Base-by-base conservation (phyloP, 2,329 filamentous ascomycete species). In the Diaporthe longicolla region DNA sequence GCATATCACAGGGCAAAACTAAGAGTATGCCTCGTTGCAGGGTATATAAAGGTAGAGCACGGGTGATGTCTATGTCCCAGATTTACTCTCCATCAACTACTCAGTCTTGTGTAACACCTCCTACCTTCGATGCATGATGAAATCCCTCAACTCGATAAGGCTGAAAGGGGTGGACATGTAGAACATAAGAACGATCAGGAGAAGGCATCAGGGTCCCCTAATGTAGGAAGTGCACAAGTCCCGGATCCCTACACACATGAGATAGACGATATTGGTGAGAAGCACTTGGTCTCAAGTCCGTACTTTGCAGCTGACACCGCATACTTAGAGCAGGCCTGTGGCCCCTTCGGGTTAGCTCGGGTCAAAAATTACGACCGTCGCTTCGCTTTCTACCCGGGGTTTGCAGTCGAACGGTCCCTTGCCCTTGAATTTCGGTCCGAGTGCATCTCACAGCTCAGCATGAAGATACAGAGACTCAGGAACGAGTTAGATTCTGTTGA, bases 301-400 rank as follows among this genome's bases (percentile, higher is more conserved):
- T 43, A 1, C 5, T 43, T 11, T 6, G 3, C 15, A 45, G 17
- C 43, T 45, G 15, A 45, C 43, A 21, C 15, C 6, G 24, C 21
- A 15, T 21, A 17, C 35, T 13, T 4, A 63, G 71, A 29, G 35
- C 65, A 65, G 1, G 70, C 32, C 8, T 71, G 9, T 4, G 70
- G 70, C 0, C 55, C 57, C 4, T n/a, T 24, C 3, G 70, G 70
- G 11, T 24, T 72, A 24, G 70, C 70, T 6, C 58, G 24, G 21
- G 21, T 72, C 6, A 72, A 66, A 9, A 21, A 66, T 10, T 72
- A 72, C 15, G 70, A 66, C 37, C 59, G 11, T 7, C 70, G 70
- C 24, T 72, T 72, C 35, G 54, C 45, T 19, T 72, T 72, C 70
- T 65, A 66, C 17, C 59, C 70, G 6, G 37, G 32, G 4, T 65